phyloP scores from a whole-genome alignment of 371 early-diverging fungal species.

The Smittium culicis region DNA sequence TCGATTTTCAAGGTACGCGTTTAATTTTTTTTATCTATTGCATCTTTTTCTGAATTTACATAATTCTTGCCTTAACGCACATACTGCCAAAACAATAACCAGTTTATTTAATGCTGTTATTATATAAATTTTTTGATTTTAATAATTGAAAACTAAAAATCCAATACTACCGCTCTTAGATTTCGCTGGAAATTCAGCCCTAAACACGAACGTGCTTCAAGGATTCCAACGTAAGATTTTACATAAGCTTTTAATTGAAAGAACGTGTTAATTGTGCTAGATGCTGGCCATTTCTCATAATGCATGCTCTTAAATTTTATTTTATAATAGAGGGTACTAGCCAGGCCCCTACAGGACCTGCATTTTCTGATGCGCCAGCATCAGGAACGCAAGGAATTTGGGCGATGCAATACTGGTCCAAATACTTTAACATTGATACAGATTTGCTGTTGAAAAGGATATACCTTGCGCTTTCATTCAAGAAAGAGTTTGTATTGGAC shows the following conservation, averaged over 20 bases:
- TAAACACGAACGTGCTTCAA: conserved; percentile 16
- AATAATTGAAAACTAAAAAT: conserved; percentile 13
- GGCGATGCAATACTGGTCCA: conserved; percentile 64
- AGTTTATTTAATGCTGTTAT: background rate
- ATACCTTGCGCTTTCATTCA: conserved; percentile 28
- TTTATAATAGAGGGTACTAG: background rate
- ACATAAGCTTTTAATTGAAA: conserved; percentile 8
- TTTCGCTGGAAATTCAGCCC: conserved; percentile 18
- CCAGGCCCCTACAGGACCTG: conserved; percentile 21
- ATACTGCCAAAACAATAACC: background rate
- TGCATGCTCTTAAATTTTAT: background rate
- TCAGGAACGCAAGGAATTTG: conserved; percentile 18
- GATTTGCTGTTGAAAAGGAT: conserved; percentile 39
- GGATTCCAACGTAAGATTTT: conserved; percentile 11
- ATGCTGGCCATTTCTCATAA: too few species aligned
- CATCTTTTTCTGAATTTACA: too few species aligned
- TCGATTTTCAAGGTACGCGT: conserved; percentile 5
- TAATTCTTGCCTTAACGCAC: background rate
- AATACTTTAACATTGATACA: conserved; percentile 80
- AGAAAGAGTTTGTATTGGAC: conserved; percentile 29
- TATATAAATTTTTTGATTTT: background rate
- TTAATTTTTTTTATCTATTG: too few species aligned
- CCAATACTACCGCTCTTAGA: conserved; percentile 29
- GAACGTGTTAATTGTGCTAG: background rate
- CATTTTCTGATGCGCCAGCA: conserved; percentile 6